A percentile compares a stretch with the other conserved stretches of the same genome.
These are phyloP conservation scores for Zoysia matrella DNA, from an alignment of 202 grass and related monocot genomes.

Conservation along the genomic window DNA sequence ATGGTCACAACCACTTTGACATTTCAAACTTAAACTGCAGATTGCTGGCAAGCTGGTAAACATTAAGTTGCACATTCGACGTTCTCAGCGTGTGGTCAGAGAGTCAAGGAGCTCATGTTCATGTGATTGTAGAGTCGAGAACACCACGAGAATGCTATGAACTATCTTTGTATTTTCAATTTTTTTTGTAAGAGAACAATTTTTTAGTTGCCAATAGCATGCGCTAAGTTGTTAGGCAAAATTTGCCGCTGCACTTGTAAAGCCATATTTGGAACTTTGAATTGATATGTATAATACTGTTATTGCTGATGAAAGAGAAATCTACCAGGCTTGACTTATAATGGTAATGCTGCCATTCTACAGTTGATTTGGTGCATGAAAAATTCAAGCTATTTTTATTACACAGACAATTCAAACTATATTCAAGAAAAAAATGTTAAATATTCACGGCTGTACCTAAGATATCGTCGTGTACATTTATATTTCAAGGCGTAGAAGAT, in stretches of 20 bases:
- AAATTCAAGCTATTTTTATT: no score
- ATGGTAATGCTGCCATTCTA: no score
- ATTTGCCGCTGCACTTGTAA: background rate
- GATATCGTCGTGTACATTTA: no score
- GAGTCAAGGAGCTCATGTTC: constrained; percentile 75
- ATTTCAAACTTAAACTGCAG: constrained; percentile 52
- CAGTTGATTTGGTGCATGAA: no score
- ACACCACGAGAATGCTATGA: constrained; percentile 59
- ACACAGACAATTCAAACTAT: no score
- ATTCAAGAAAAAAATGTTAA: no score
- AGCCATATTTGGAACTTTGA: background rate
- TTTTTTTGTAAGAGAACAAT: background rate
- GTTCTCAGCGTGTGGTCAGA: constrained; percentile 66
- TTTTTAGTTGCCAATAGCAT: constrained; percentile 14
- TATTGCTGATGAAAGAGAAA: no score
- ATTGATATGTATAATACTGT: no score
- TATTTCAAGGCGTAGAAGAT: no score
- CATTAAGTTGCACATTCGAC: constrained; percentile 81
- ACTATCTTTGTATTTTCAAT: background rate
- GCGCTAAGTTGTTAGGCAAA: background rate
- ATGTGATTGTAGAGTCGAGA: constrained; percentile 71
- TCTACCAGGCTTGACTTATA: no score
- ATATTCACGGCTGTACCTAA: no score
- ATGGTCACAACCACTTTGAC: constrained; percentile 12
- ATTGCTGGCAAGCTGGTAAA: constrained; percentile 86